Evolutionary conservation across 495 filamentous ascomycete genomes (phyloP), one percentile per base, ranked within the genome.

Genomic region (Physcia stellaris): DNA sequence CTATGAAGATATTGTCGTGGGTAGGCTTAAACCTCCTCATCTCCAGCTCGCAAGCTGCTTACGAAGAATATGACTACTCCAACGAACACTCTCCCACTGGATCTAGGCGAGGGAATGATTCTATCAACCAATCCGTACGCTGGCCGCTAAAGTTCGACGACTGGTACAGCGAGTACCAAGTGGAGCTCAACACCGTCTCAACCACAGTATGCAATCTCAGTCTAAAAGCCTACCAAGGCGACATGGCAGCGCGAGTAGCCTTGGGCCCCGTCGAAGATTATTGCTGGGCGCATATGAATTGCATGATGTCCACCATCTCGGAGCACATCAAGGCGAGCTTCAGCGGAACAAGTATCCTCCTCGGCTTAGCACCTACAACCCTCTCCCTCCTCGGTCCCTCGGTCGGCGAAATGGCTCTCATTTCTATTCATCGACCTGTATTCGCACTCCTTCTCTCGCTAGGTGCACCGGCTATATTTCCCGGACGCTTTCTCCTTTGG

Each of bases 91-190:
- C n/a, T n/a, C n/a, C n/a, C n/a, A n/a, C n/a, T n/a, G n/a, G n/a
- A n/a, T n/a, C n/a, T n/a, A n/a, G n/a, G n/a, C n/a, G n/a, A n/a
- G n/a, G n/a, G n/a, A n/a, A n/a, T n/a, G n/a, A n/a, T n/a, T n/a
- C n/a, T n/a, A n/a, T n/a, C n/a, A n/a, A n/a, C n/a, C n/a, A n/a
- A n/a, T n/a, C n/a, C n/a, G n/a, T n/a, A n/a, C n/a, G n/a, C n/a
- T n/a, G n/a, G n/a, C n/a, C n/a, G n/a, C n/a, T n/a, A n/a, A n/a
- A 77, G 40, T 82, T 71, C 32, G 15, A 22, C 32, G 19, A 35
- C 17, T 35, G 17, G 32, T 35, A 35, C 18, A 9, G 17, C 17
- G 21, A 21, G 21, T 35, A 35, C 13, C 13, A 10, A 9, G 6
- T 10, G 4, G 24, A 10, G 24, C 17, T 35, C 3, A 18, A 21